phyloP scores from a whole-genome alignment of 2,329 filamentous ascomycete species.

The Verticillium albo-atrum region DNA sequence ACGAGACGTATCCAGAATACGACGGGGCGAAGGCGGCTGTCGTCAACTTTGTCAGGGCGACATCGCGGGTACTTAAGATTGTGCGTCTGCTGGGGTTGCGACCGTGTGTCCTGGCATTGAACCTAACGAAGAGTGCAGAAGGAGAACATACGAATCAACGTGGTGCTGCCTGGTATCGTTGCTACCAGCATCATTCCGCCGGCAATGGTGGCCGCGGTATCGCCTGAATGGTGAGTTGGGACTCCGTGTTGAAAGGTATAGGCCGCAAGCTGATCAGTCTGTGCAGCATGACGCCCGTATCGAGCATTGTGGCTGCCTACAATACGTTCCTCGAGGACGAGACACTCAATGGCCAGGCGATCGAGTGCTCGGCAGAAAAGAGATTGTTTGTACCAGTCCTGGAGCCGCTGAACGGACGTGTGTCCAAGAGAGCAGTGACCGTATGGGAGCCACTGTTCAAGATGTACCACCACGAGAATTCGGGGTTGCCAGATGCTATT shows the following conservation, averaged over 20 bases:
- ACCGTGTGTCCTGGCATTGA: too few species aligned
- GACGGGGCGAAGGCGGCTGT: conserved; percentile 46
- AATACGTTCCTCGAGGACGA: conserved; percentile 39
- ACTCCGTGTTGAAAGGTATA: not conserved
- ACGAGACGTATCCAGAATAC: conserved; percentile 41
- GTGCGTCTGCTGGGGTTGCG: conserved; percentile 4
- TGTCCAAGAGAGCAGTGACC: conserved; percentile 35
- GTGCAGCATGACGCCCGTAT: conserved; percentile 31
- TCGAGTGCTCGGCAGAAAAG: conserved; percentile 40
- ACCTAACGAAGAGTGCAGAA: too few species aligned
- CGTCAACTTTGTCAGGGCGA: conserved; percentile 31
- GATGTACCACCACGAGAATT: conserved; percentile 36
- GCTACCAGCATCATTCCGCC: conserved; percentile 39
- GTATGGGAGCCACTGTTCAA: conserved; percentile 45
- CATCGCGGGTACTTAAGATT: conserved; percentile 31
- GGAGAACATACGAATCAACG: conserved; percentile 44
- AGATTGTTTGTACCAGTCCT: conserved; percentile 14
- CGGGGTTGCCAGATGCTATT: conserved; percentile 32
- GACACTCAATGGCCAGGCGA: conserved; percentile 31
- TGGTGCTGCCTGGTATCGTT: conserved; percentile 42
- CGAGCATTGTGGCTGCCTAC: conserved; percentile 40
- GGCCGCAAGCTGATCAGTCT: not conserved
- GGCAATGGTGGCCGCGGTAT: conserved; percentile 35
- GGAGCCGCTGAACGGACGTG: conserved; percentile 32
- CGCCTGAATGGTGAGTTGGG: conserved; percentile 19